Conservation (phyloP, 2,329 filamentous ascomycete species). For the Sporothrix pallida region DNA sequence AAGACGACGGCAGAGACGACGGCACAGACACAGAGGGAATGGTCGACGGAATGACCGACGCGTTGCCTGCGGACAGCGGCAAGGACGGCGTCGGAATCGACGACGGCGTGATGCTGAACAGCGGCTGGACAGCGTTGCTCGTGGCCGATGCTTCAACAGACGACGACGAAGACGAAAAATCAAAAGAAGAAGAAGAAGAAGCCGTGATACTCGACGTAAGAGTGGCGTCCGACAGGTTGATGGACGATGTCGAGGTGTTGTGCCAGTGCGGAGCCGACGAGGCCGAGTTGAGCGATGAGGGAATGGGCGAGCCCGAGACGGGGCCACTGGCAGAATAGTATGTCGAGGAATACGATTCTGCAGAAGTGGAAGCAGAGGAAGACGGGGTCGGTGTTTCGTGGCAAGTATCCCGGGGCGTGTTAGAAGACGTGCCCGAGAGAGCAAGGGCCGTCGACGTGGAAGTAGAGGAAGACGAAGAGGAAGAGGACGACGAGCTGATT, state of each 20-base stretch:
- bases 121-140: neutral
- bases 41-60: neutral
- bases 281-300: neutral
- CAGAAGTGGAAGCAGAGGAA: neutral
- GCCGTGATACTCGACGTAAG: neutral
- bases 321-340: neutral
- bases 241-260: slow-evolving; percentile 21
- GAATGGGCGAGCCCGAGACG: neutral
- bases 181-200: neutral
- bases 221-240: neutral
- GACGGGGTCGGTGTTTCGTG: neutral
- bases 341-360: neutral
- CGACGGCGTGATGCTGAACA: neutral
- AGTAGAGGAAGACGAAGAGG: neutral
- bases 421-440: neutral
- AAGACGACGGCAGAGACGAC: neutral
- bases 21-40: neutral
- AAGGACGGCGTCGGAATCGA: neutral
- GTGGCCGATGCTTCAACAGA: neutral
- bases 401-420: slow-evolving; percentile 10
- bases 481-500: neutral
- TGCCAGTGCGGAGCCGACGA: slow-evolving; percentile 23
- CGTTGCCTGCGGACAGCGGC: neutral
- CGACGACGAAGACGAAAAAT: neutral
- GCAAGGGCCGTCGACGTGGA: slow-evolving; percentile 25